phyloP scores from a whole-genome alignment of 2,329 filamentous ascomycete genomes.

The Penicillium freii region DNA sequence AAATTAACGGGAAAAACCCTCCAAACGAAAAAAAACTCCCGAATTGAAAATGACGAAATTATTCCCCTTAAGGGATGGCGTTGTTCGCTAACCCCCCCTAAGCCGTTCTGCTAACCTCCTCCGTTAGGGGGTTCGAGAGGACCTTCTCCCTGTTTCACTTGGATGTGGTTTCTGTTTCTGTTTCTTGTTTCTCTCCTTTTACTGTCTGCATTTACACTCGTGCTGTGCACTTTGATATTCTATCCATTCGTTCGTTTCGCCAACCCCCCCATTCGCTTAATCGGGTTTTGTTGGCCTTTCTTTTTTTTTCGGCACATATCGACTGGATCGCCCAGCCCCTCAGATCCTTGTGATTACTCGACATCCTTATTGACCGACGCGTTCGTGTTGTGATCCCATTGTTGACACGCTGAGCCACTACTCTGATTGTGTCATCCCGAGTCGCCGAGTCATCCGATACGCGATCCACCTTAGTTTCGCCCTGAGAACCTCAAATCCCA shows the following conservation, averaged over 20 bases:
- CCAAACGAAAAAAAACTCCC: neutral
- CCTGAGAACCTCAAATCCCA: neutral
- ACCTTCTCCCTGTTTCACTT: slow-evolving; percentile 9
- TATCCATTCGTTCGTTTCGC: slow-evolving; percentile 4
- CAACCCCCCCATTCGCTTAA: slow-evolving; percentile 4
- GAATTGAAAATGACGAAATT: slow-evolving; percentile 9
- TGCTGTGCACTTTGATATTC: slow-evolving; percentile 25
- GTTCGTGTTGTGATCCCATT: neutral
- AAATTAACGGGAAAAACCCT: neutral
- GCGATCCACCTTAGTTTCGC: neutral
- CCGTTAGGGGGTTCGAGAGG: slow-evolving; percentile 8
- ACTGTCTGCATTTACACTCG: neutral
- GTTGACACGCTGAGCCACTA: neutral
- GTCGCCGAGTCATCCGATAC: slow-evolving; percentile 2
- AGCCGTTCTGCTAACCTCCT: slow-evolving; percentile 2
- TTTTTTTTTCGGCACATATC: neutral
- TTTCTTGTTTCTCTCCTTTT: neutral
- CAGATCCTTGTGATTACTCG: slow-evolving; percentile 4
- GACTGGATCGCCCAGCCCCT: slow-evolving; percentile 7
- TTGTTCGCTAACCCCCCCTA: slow-evolving; percentile 5
- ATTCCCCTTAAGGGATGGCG: slow-evolving; percentile 12
- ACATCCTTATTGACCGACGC: neutral
- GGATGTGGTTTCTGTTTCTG: neutral
- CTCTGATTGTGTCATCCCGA: neutral
- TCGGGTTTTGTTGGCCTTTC: neutral